Evolutionary conservation across 2,329 filamentous ascomycete species (phyloP).

Genomic region (Venturia asperata): DNA sequence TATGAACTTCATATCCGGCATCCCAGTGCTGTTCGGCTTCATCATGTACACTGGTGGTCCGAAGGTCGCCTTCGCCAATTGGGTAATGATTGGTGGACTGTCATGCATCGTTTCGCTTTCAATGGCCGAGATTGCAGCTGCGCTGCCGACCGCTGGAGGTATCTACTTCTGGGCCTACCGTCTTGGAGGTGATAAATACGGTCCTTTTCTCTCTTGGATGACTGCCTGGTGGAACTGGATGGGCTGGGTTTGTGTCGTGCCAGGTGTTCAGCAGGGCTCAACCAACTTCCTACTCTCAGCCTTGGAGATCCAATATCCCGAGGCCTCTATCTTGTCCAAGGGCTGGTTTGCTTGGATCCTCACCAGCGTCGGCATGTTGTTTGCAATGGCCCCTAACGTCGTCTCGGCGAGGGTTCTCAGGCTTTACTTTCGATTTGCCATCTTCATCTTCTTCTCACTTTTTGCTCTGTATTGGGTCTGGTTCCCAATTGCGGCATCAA

Average conservation of each 20-base stretch:
- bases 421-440: conserved; percentile 34
- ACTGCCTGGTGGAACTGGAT: conserved; percentile 39
- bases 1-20: conserved; percentile 37
- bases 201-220: conserved; percentile 36
- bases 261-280: conserved; percentile 35
- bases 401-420: conserved; percentile 31
- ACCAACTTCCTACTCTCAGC: conserved; percentile 37
- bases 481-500: conserved; percentile 34
- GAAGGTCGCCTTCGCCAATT: conserved; percentile 34
- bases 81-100: conserved; percentile 35
- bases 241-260: conserved; percentile 34
- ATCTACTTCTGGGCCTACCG: conserved; percentile 37
- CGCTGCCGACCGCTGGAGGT: conserved; percentile 34
- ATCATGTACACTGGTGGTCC: conserved; percentile 37
- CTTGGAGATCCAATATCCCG: conserved; percentile 35
- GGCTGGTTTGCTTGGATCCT: conserved; percentile 36
- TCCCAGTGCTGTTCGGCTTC: conserved; percentile 36
- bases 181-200: conserved; percentile 33
- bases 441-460: conserved; percentile 33
- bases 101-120: conserved; percentile 32
- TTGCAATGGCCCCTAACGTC: conserved; percentile 34
- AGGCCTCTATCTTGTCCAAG: conserved; percentile 28
- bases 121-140: conserved; percentile 35
- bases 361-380: conserved; percentile 32
- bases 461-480: conserved; percentile 35